Conservation (phyloP, 257 asterid species). For the Fraxinus quadrangulata region DNA sequence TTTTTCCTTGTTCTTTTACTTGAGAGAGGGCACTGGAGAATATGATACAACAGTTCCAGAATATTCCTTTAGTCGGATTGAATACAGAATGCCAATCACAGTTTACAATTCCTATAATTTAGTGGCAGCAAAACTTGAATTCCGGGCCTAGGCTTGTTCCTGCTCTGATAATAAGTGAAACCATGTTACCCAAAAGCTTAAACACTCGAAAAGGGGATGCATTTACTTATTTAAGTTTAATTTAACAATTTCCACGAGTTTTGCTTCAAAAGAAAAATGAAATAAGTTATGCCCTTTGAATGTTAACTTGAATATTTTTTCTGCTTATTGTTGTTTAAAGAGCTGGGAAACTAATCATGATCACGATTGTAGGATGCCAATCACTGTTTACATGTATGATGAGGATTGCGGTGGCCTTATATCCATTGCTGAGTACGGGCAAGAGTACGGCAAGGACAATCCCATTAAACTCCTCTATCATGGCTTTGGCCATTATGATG, state of each 20-base stretch:
- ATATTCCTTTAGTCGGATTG: background rate
- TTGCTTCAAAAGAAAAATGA: background rate
- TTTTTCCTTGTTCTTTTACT: background rate
- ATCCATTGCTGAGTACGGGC: slow-evolving; percentile 89
- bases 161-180: background rate
- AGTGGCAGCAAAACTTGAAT: background rate
- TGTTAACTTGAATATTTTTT: background rate
- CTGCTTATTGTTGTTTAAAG: background rate
- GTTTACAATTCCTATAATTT: too few relatives aligned
- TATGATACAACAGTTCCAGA: background rate
- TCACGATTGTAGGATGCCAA: slow-evolving; percentile 70
- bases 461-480: slow-evolving; percentile 79
- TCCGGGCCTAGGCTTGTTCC: background rate
- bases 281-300: background rate
- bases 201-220: background rate
- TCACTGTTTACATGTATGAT: slow-evolving; percentile 82
- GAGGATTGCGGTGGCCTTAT: slow-evolving; percentile 71
- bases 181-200: background rate
- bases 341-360: slow-evolving; percentile 20
- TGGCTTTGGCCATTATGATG: slow-evolving; percentile 93
- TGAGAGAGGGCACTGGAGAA: background rate
- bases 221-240: background rate
- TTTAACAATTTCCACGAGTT: background rate
- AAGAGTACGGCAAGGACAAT: slow-evolving; percentile 76
- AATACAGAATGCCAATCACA: too few relatives aligned